These are phyloP conservation scores for Brasenia schreberi DNA, from an alignment of 164 flowering plant genomes.

Conservation along the genomic window DNA sequence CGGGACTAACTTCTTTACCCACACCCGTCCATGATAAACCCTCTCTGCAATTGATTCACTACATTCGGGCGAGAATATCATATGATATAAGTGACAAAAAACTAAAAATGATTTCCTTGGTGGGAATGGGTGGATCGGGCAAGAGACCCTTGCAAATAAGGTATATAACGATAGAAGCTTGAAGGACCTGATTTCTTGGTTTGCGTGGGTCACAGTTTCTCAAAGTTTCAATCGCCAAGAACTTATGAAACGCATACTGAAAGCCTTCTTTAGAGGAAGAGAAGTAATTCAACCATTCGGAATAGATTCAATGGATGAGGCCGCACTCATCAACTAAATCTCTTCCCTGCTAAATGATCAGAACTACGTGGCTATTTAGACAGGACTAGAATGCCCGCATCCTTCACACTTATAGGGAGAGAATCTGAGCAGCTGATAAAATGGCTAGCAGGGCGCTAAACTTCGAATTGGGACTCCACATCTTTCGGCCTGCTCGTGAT, in stretches of 20 bases:
- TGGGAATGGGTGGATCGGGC: conserved; percentile 14
- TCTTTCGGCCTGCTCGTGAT: too few relatives aligned
- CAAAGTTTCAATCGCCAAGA: conserved; percentile 1
- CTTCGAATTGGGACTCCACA: too few relatives aligned
- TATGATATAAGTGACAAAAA: neutral
- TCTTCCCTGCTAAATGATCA: neutral
- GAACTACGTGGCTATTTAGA: conserved; percentile 10
- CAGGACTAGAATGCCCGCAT: too few relatives aligned
- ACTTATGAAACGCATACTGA: conserved; percentile 2
- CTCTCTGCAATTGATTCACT: too few relatives aligned
- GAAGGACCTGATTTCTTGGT: conserved; percentile 4
- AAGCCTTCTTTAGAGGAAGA: neutral
- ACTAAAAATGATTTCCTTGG: neutral
- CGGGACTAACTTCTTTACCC: too few relatives aligned
- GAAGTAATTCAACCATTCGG: too few relatives aligned
- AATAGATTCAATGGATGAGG: conserved; percentile 7
- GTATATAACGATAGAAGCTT: conserved; percentile 5
- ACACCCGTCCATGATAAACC: too few relatives aligned
- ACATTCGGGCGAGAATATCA: too few relatives aligned
- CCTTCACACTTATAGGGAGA: too few relatives aligned
- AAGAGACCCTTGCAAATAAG: conserved; percentile 11
- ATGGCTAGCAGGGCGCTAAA: too few relatives aligned
- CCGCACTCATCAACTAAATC: conserved; percentile 14
- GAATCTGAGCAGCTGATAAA: too few relatives aligned
- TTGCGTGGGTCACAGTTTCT: conserved; percentile 14